Evolutionary conservation across 75 land plant species (phyloP), one percentile per base, ranked within the genome.

Genomic region (Pseudotsuga menziesii): DNA sequence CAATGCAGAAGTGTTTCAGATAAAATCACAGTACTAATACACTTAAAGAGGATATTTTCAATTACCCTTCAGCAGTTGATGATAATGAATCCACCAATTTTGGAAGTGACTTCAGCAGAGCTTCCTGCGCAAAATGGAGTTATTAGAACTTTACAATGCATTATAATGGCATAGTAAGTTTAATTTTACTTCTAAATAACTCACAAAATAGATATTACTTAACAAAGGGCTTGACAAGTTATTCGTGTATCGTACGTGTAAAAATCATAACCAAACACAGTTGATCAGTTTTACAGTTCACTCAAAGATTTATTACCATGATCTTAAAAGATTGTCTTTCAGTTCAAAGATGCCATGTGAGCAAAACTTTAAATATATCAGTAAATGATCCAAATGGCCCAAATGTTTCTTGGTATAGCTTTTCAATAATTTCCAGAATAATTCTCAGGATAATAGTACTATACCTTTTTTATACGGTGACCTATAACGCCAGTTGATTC

Each of bases 401-500:
- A 61, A 6, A 25, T 15, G 2, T 35, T 67, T 41, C 2, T 5
- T 13, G 26, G 25, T 13, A 20, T 36, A 20, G 12, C 19, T 74
- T 20, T 52, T n/a, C n/a, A 59, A 26, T 17, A 58, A 63, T 59
- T 60, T 25, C 44, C 48, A 11, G 12, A 48, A 13, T 35, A 29
- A 16, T 27, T 56, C 26, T 58, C 23, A 58, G 56, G 39, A 32
- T 82, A 19, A 72, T 56, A 81, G 54, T 4, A 41, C 39, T 74
- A 19, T 82, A 92, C 99, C 98, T 96, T 96, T 84, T 94, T 96
- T 76, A 96, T 94, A 66, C 98, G 87, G 35, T 94, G 90, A 73
- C 99, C 99, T 89, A 96, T 92, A 26, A 96, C 99, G 16, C 99
- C 99, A 76, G 99, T 96, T 56, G 99, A 96, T 82, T 92, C 89